Conservation (phyloP, 176 grass and related monocot genomes). For the Bolboschoenus planiculmis region DNA sequence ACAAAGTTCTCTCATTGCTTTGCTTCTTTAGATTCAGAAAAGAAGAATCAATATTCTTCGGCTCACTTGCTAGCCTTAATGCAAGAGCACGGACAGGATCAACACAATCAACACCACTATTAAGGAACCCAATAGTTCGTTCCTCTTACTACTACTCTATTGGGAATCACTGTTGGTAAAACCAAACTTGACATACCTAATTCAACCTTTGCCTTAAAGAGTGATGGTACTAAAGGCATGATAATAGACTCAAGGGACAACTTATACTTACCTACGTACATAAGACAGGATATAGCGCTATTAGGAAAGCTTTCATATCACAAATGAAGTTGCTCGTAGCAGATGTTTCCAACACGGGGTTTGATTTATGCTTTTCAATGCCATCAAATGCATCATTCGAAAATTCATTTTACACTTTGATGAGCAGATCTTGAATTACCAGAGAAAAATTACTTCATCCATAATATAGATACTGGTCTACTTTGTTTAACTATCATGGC, state of each 20-base stretch:
- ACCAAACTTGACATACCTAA: slow-evolving; percentile 22
- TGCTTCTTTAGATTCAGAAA: slow-evolving; percentile 35
- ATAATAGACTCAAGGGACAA: slow-evolving; percentile 64
- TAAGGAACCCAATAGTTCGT: slow-evolving; percentile 38
- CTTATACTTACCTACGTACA: slow-evolving; percentile 45
- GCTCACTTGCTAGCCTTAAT: slow-evolving; percentile 14
- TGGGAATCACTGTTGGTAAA: slow-evolving; percentile 37
- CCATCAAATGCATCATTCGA: slow-evolving; percentile 11
- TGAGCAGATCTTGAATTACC: slow-evolving; percentile 42
- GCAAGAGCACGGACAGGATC: neutral
- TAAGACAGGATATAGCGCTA: slow-evolving; percentile 16
- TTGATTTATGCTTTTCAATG: slow-evolving; percentile 48
- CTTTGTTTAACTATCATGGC: slow-evolving; percentile 48
- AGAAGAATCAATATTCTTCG: slow-evolving; percentile 43
- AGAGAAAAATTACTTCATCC: slow-evolving; percentile 53
- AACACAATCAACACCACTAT: slow-evolving; percentile 48
- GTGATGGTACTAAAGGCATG: slow-evolving; percentile 36
- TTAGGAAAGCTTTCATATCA: slow-evolving; percentile 35
- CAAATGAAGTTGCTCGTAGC: slow-evolving; percentile 35
- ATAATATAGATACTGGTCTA: slow-evolving; percentile 25
- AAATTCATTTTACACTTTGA: slow-evolving; percentile 57
- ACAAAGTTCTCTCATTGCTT: slow-evolving; percentile 69
- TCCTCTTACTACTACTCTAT: slow-evolving; percentile 47
- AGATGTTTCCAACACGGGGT: slow-evolving; percentile 24
- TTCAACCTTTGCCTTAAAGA: slow-evolving; percentile 33